Evolutionary conservation across 2,329 filamentous ascomycete genomes (phyloP).

Genomic region (Aspergillus luchuensis): DNA sequence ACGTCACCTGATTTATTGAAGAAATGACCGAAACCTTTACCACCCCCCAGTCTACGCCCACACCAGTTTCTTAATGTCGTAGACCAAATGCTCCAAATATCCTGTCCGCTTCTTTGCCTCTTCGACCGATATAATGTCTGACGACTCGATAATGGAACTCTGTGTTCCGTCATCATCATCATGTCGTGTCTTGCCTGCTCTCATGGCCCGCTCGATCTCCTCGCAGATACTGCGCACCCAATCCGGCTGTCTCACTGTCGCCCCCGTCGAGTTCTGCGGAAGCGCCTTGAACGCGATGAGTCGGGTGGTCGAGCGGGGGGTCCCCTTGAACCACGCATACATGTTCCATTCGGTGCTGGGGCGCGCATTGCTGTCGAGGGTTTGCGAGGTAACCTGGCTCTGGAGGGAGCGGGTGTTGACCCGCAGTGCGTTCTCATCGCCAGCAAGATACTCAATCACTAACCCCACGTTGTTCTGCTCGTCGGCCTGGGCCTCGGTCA

Average conservation of each 20-base stretch:
- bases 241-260: slow-evolving; percentile 51
- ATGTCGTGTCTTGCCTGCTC: slow-evolving; percentile 48
- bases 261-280: slow-evolving; percentile 26
- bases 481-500: slow-evolving; percentile 75
- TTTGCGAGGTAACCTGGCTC: slow-evolving; percentile 54
- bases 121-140: slow-evolving; percentile 77
- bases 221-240: slow-evolving; percentile 67
- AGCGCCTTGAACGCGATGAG: slow-evolving; percentile 49
- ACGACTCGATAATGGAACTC: slow-evolving; percentile 52
- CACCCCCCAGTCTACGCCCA: slow-evolving; percentile 59
- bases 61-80: slow-evolving; percentile 90
- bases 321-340: slow-evolving; percentile 43
- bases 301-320: slow-evolving; percentile 32
- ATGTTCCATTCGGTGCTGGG: slow-evolving; percentile 43
- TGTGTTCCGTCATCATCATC: slow-evolving; percentile 12
- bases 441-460: slow-evolving; percentile 73
- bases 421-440: slow-evolving; percentile 69
- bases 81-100: slow-evolving; percentile 80
- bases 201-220: slow-evolving; percentile 72
- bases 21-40: not conserved
- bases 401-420: slow-evolving; percentile 82
- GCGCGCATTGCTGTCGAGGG: slow-evolving; percentile 30
- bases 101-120: slow-evolving; percentile 88
- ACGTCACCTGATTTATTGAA: not conserved
- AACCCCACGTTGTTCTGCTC: slow-evolving; percentile 81